Percentiles rank a stretch among this genome's conserved stretches.
These are phyloP conservation scores for Penicillium taxi DNA, from an alignment of 495 filamentous ascomycete species.

Conservation along the genomic window DNA sequence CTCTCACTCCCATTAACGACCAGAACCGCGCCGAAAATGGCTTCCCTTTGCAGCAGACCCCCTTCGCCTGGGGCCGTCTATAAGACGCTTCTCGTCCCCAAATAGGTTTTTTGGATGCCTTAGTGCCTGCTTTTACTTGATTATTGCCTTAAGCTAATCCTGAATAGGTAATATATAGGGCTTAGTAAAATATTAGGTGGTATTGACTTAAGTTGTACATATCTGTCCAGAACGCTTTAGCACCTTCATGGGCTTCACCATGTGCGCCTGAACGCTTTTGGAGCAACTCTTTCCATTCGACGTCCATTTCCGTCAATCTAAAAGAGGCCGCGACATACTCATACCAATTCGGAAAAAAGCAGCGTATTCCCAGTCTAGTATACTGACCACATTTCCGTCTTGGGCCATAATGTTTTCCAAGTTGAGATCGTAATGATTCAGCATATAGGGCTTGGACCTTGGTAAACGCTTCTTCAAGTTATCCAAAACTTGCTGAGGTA, in stretches of 20 bases:
- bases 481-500: constrained; percentile 11
- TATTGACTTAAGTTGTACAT: too few relatives aligned
- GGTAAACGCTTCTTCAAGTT: constrained; percentile 18
- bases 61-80: too few relatives aligned
- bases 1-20: too few relatives aligned
- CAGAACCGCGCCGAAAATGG: too few relatives aligned
- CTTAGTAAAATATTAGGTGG: too few relatives aligned
- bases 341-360: constrained; percentile 23
- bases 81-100: too few relatives aligned
- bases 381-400: constrained; percentile 18
- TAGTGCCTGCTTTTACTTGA: too few relatives aligned
- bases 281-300: constrained; percentile 23
- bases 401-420: constrained; percentile 23
- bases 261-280: constrained; percentile 11
- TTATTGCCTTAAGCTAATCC: too few relatives aligned
- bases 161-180: too few relatives aligned
- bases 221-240: constrained; percentile 20
- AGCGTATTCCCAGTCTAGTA: constrained; percentile 26
- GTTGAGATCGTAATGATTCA: constrained; percentile 27
- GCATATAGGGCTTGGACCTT: constrained; percentile 19
- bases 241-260: constrained; percentile 17
- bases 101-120: too few relatives aligned
- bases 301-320: constrained; percentile 16
- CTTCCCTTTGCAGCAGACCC: too few relatives aligned
- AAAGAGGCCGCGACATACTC: constrained; percentile 23